A percentile compares a stretch with the other conserved stretches of the same genome.
phyloP scores from a whole-genome alignment of 257 asterid genomes.

The Solanum medicagineum region DNA sequence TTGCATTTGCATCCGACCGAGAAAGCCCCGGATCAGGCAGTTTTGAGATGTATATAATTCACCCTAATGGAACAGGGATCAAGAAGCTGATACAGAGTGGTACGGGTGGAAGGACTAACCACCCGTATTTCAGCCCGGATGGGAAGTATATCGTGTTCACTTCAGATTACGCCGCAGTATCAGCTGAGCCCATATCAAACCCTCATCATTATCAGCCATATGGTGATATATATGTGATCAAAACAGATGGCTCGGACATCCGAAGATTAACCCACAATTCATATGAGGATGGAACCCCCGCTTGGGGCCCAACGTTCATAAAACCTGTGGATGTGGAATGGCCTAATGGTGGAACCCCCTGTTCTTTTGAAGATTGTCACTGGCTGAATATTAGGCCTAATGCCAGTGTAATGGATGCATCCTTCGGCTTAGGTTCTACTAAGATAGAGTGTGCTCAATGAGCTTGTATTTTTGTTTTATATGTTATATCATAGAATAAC shows the following conservation, averaged over 20 bases:
- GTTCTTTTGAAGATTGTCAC: constrained; percentile 65
- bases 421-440: neutral
- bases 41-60: constrained; percentile 58
- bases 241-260: constrained; percentile 50
- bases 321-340: constrained; percentile 31
- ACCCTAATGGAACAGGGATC: constrained; percentile 75
- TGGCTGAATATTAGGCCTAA: constrained; percentile 37
- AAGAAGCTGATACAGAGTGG: constrained; percentile 73
- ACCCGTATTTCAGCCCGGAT: constrained; percentile 88
- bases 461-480: neutral
- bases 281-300: constrained; percentile 75
- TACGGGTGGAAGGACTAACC: constrained; percentile 68
- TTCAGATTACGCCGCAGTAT: constrained; percentile 75
- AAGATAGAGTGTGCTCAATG: neutral
- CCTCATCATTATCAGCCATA: constrained; percentile 86
- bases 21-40: constrained; percentile 74
- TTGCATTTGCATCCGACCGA: constrained; percentile 71
- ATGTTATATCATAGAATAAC: neutral
- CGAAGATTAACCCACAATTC: constrained; percentile 66
- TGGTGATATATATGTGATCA: constrained; percentile 67
- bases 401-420: neutral
- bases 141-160: constrained; percentile 59
- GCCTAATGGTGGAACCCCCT: constrained; percentile 38
- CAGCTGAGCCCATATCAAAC: constrained; percentile 82
- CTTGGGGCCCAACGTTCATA: constrained; percentile 55